Conservation (phyloP, 768 basidiomycete genomes). For the Gautieria morchelliformis region DNA sequence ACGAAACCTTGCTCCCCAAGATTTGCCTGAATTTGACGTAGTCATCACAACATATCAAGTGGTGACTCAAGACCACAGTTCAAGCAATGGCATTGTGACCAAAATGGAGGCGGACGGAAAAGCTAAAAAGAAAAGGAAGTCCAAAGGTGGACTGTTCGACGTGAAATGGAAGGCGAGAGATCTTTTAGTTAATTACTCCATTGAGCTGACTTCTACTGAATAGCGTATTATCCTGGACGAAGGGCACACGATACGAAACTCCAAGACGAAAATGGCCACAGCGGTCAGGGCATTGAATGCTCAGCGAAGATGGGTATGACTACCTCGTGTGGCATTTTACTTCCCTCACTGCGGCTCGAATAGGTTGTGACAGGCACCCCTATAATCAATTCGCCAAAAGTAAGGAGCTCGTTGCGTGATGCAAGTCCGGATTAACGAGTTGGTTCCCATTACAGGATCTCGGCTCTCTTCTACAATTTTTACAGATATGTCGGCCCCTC, state of each 20-base stretch:
- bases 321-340: neutral
- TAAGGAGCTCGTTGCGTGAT: constrained; percentile 16
- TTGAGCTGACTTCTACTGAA: neutral
- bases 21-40: constrained; percentile 61
- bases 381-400: constrained; percentile 77
- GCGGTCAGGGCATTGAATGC: constrained; percentile 55
- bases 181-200: constrained; percentile 2
- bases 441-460: constrained; percentile 49
- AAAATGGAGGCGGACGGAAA: constrained; percentile 14
- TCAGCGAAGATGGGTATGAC: constrained; percentile 55
- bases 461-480: constrained; percentile 76
- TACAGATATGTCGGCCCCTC: constrained; percentile 76
- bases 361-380: constrained; percentile 70
- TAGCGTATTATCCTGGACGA: constrained; percentile 81
- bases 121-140: constrained; percentile 56
- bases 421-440: neutral
- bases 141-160: constrained; percentile 47
- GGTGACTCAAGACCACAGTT: constrained; percentile 40
- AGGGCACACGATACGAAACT: constrained; percentile 81
- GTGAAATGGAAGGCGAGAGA: constrained; percentile 69
- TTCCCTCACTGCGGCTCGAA: neutral
- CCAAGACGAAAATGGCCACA: constrained; percentile 74
- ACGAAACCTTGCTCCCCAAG: constrained; percentile 46
- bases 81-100: constrained; percentile 19
- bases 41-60: constrained; percentile 82